Percentiles rank a stretch among this genome's conserved stretches.
These are phyloP conservation scores for Ophiostoma sp. DNA, from an alignment of 2,329 filamentous ascomycete genomes.

Conservation along the genomic window DNA sequence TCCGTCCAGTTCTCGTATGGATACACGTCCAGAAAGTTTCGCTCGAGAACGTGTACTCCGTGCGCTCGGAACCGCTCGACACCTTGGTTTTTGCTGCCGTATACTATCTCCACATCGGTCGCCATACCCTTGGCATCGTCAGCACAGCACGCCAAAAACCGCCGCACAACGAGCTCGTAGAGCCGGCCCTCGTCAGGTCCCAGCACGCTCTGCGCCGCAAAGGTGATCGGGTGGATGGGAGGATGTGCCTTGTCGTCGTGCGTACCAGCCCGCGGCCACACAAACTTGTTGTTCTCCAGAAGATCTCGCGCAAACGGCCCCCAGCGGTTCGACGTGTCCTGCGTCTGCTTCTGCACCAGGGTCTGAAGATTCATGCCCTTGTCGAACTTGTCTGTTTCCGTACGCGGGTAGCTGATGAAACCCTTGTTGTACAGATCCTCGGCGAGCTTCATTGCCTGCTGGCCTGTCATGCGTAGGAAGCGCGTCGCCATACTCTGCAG, in stretches of 20 bases:
- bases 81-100: conserved; percentile 52
- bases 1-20: conserved; percentile 96
- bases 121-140: conserved; percentile 84
- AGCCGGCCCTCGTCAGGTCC: conserved; percentile 66
- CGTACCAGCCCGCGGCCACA: conserved; percentile 72
- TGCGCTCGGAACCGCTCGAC: conserved; percentile 71
- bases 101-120: conserved; percentile 78
- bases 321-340: conserved; percentile 62
- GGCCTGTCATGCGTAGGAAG: conserved; percentile 84
- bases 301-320: conserved; percentile 73
- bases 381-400: conserved; percentile 94
- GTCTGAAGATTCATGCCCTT: conserved; percentile 76
- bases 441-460: conserved; percentile 81
- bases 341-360: conserved; percentile 77
- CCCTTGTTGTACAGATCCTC: conserved; percentile 88
- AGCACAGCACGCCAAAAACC: conserved; percentile 92
- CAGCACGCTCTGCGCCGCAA: conserved; percentile 60
- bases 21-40: conserved; percentile 94
- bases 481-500: conserved; percentile 91
- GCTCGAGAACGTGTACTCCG: conserved; percentile 76
- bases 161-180: conserved; percentile 87
- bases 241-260: conserved; percentile 97
- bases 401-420: conserved; percentile 95
- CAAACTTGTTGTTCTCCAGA: conserved; percentile 61
- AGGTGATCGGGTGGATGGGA: conserved; percentile 93